phyloP scores from a whole-genome alignment of 192 early-diverging fungal species.

The Coemansia sp. region DNA sequence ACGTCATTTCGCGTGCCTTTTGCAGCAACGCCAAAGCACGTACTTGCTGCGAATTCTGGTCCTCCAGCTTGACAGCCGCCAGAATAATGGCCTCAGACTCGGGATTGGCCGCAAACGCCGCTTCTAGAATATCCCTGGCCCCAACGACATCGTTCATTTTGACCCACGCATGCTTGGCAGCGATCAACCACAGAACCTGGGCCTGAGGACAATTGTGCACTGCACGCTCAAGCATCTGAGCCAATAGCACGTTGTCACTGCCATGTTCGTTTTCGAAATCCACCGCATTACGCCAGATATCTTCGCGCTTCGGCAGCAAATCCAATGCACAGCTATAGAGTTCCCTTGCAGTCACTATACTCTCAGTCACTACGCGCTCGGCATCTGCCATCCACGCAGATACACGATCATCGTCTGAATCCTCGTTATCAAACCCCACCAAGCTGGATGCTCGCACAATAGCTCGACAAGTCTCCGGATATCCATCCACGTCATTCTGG shows the following conservation, averaged over 20 bases:
- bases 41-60: slow-evolving; percentile 77
- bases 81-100: slow-evolving; percentile 92
- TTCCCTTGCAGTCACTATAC: slow-evolving; percentile 79
- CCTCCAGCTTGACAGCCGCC: slow-evolving; percentile 95
- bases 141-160: slow-evolving; percentile 72
- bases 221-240: slow-evolving; percentile 79
- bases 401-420: slow-evolving; percentile 78
- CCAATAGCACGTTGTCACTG: slow-evolving; percentile 61
- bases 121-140: slow-evolving; percentile 81
- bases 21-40: slow-evolving; percentile 76
- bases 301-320: slow-evolving; percentile 73
- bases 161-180: slow-evolving; percentile 93
- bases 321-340: slow-evolving; percentile 83
- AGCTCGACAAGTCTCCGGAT: slow-evolving; percentile 75
- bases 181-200: slow-evolving; percentile 96
- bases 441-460: slow-evolving; percentile 80
- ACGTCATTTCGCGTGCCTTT: slow-evolving; percentile 60
- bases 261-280: slow-evolving; percentile 86
- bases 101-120: slow-evolving; percentile 89
- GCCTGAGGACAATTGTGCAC: slow-evolving; percentile 88
- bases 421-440: slow-evolving; percentile 59
- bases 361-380: slow-evolving; percentile 66
- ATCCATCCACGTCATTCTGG: slow-evolving; percentile 77
- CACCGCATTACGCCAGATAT: slow-evolving; percentile 85
- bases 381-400: slow-evolving; percentile 90